Percentiles rank a stretch among this genome's conserved stretches.
phyloP scores from a whole-genome alignment of 768 basidiomycete species.

The Leccinellum albellum region DNA sequence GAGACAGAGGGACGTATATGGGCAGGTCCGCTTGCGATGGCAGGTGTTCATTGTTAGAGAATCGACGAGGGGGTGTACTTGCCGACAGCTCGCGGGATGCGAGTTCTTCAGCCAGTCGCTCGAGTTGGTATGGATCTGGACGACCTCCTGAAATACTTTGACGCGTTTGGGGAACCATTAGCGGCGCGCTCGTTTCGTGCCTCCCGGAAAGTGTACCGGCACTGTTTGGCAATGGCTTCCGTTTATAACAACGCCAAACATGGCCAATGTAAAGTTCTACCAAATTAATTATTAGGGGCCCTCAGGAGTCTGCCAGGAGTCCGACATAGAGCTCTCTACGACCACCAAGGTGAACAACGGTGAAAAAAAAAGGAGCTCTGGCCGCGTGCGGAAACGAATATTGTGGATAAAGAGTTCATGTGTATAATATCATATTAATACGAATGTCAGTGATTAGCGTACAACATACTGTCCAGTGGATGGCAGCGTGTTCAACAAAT shows the following conservation, averaged over 20 bases:
- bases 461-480: background rate
- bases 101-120: slow-evolving; percentile 72
- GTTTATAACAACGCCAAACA: slow-evolving; percentile 25
- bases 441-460: background rate
- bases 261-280: too few species aligned
- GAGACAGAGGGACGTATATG: slow-evolving; percentile 68
- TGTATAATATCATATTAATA: background rate
- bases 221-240: slow-evolving; percentile 24
- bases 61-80: slow-evolving; percentile 8
- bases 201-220: background rate
- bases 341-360: too few species aligned
- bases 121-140: slow-evolving; percentile 61
- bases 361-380: too few species aligned
- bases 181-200: background rate
- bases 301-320: too few species aligned
- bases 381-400: too few species aligned
- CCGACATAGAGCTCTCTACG: too few species aligned
- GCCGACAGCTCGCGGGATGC: slow-evolving; percentile 46
- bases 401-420: background rate
- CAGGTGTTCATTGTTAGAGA: slow-evolving; percentile 7
- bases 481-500: background rate
- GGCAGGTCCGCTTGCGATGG: slow-evolving; percentile 48
- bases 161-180: slow-evolving; percentile 19
- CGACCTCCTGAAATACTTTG: slow-evolving; percentile 11
- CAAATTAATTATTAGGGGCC: too few species aligned